Evolutionary conservation across 495 filamentous ascomycete genomes (phyloP).

Genomic region (Podospora bellae-mahoneyi): DNA sequence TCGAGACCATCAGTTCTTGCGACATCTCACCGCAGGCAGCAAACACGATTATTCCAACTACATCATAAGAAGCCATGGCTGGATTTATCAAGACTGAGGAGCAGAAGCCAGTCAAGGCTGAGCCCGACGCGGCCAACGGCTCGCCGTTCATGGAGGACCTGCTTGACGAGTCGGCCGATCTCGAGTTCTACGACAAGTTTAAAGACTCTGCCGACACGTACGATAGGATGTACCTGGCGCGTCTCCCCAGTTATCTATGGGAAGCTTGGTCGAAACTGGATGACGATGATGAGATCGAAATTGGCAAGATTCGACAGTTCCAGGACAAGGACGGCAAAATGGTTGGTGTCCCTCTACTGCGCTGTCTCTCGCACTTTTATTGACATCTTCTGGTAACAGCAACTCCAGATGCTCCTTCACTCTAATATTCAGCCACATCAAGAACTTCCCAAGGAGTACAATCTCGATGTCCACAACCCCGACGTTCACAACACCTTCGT

Average conservation of each 20-base stretch:
- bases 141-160: conserved; percentile 61
- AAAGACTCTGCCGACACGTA: conserved; percentile 26
- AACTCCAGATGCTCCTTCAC: conserved; percentile 43
- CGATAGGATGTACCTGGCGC: conserved; percentile 65
- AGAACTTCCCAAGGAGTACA: conserved; percentile 77
- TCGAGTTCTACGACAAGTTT: conserved; percentile 63
- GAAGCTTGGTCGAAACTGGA: conserved; percentile 56
- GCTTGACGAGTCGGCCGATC: conserved; percentile 83
- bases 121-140: conserved; percentile 55
- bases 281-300: conserved; percentile 57
- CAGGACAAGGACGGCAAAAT: conserved; percentile 42
- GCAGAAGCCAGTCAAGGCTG: conserved; percentile 57
- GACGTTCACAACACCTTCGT: conserved; percentile 74
- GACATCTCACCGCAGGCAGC: not conserved
- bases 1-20: not conserved
- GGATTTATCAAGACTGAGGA: conserved; percentile 37
- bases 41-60: not conserved
- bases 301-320: conserved; percentile 72
- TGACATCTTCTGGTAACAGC: conserved; percentile 29
- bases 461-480: conserved; percentile 62
- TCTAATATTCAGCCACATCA: conserved; percentile 56
- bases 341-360: conserved; percentile 32
- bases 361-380: conserved; percentile 1
- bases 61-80: not conserved
- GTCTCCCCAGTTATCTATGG: conserved; percentile 76